phyloP scores from a whole-genome alignment of 1,284 basidiomycete genomes.

The Irpex sp. region DNA sequence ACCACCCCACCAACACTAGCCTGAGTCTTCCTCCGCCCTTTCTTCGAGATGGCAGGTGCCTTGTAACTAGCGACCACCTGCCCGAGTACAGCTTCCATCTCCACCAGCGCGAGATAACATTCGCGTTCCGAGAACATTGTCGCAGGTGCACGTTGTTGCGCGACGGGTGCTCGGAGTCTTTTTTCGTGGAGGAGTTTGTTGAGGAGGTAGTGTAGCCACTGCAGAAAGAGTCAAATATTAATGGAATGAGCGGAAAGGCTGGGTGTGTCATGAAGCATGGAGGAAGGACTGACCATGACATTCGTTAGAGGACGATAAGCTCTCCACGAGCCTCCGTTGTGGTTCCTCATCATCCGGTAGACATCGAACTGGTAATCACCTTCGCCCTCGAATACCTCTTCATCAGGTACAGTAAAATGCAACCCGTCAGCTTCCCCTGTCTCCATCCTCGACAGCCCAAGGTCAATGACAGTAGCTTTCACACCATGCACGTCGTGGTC shows the following conservation, averaged over 20 bases:
- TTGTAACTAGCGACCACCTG: conserved; percentile 33
- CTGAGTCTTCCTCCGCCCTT: conserved; percentile 39
- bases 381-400: conserved; percentile 82
- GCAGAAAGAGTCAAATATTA: neutral
- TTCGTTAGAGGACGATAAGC: conserved; percentile 80
- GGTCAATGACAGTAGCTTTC: conserved; percentile 86
- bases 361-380: conserved; percentile 90
- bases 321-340: conserved; percentile 66
- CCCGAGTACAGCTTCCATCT: conserved; percentile 49
- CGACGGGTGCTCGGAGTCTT: conserved; percentile 51
- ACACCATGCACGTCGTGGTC: conserved; percentile 62
- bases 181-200: conserved; percentile 71
- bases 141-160: conserved; percentile 17
- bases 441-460: conserved; percentile 86
- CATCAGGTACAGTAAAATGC: conserved; percentile 77
- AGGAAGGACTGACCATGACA: conserved; percentile 76
- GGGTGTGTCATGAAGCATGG: neutral
- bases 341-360: conserved; percentile 81
- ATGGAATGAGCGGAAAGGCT: neutral
- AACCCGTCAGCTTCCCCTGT: conserved; percentile 45
- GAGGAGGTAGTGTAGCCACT: conserved; percentile 85
- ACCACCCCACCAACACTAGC: conserved; percentile 10
- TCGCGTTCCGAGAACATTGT: conserved; percentile 48
- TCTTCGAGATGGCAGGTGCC: conserved; percentile 20
- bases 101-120: conserved; percentile 58